A percentile compares a stretch with the other conserved stretches of the same genome.
phyloP scores from a whole-genome alignment of 2,329 filamentous ascomycete species.

The Botrytis fabae region DNA sequence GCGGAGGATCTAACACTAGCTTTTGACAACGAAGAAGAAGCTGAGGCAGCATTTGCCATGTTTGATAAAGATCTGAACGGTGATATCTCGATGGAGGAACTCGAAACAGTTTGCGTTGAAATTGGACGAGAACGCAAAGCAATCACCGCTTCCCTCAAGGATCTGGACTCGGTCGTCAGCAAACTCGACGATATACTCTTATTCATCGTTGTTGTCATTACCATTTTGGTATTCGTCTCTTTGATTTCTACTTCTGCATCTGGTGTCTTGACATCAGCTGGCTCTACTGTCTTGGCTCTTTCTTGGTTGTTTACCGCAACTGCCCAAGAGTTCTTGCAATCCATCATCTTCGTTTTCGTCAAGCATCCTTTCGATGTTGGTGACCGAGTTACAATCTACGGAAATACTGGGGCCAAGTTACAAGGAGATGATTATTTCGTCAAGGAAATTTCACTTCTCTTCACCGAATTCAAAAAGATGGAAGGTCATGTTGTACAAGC shows the following conservation, averaged over 20 bases:
- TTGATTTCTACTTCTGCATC: slow-evolving; percentile 89
- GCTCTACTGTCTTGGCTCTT: slow-evolving; percentile 82
- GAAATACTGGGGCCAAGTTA: slow-evolving; percentile 76
- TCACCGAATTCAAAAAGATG: slow-evolving; percentile 99
- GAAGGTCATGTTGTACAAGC: slow-evolving; percentile 94
- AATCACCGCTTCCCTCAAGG: slow-evolving; percentile 91
- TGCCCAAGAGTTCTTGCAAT: slow-evolving; percentile 91
- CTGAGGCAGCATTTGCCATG: slow-evolving; percentile 83
- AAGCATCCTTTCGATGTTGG: slow-evolving; percentile 98
- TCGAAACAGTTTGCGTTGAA: slow-evolving; percentile 90
- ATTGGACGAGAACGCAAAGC: slow-evolving; percentile 93
- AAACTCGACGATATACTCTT: slow-evolving; percentile 89
- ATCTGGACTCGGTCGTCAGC: slow-evolving; percentile 87
- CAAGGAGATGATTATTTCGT: slow-evolving; percentile 94
- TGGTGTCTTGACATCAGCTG: slow-evolving; percentile 84
- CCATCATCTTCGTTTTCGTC: slow-evolving; percentile 91
- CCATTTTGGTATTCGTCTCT: slow-evolving; percentile 82
- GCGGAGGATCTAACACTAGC: slow-evolving; percentile 76
- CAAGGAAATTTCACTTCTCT: slow-evolving; percentile 87
- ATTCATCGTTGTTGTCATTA: slow-evolving; percentile 79
- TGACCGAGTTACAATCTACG: slow-evolving; percentile 88
- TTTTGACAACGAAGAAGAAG: slow-evolving; percentile 81
- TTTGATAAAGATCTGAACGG: slow-evolving; percentile 97
- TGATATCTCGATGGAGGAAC: slow-evolving; percentile 92
- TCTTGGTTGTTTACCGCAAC: slow-evolving; percentile 93